These are phyloP conservation scores for Pythium volutum DNA, from an alignment of 352 stramenopile genomes.

Conservation along the genomic window DNA sequence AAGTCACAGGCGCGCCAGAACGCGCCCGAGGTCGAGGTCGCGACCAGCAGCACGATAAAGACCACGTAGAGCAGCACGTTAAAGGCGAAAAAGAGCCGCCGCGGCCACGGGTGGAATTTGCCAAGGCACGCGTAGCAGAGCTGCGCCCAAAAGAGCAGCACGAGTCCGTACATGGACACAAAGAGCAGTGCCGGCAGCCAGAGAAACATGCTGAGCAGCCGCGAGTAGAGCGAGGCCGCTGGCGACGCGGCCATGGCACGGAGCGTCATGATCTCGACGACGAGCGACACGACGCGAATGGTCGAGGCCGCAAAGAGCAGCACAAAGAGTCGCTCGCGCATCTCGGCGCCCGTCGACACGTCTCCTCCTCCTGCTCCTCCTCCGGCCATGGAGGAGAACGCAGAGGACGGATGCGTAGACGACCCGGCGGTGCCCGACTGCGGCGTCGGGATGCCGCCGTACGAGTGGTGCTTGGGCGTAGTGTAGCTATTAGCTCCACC, in stretches of 20 bases:
- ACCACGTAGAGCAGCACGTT: constrained; percentile 71
- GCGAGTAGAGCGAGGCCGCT: constrained; percentile 40
- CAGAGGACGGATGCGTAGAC: neutral
- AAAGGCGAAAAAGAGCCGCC: constrained; percentile 70
- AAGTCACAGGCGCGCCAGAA: constrained; percentile 73
- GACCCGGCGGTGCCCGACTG: neutral
- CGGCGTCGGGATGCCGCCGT: constrained; percentile 8
- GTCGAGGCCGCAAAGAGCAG: constrained; percentile 69
- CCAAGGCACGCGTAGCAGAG: constrained; percentile 83
- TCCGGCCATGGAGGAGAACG: neutral
- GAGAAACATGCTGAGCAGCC: constrained; percentile 58
- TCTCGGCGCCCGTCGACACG: constrained; percentile 68
- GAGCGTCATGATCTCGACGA: constrained; percentile 59
- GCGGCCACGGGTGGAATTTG: constrained; percentile 68
- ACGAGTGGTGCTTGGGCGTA: constrained; percentile 15
- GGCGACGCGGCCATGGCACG: constrained; percentile 36
- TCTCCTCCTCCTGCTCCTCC: constrained; percentile 2
- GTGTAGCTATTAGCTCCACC: neutral
- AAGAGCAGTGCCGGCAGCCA: constrained; percentile 83
- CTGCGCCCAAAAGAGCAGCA: constrained; percentile 83
- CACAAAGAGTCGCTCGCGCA: constrained; percentile 69
- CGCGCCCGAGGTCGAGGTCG: constrained; percentile 40
- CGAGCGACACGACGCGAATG: constrained; percentile 56
- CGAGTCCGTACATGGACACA: constrained; percentile 79
- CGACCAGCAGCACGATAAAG: constrained; percentile 46